Conservation (phyloP, 805 yeast species). For the Pichia rugopelliculosa region DNA sequence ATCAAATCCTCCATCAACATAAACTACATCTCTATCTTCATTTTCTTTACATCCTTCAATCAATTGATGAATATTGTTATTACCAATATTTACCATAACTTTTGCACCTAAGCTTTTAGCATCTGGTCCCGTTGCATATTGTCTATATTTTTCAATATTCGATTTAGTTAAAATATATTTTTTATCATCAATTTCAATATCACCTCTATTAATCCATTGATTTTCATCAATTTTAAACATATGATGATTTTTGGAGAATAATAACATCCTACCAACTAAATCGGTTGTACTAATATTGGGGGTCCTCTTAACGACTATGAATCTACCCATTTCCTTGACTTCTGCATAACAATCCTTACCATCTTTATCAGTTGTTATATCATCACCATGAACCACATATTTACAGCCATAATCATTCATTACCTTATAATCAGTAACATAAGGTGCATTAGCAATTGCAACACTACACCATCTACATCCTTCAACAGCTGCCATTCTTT, state of each 20-base stretch:
- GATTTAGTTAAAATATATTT: conserved; percentile 27
- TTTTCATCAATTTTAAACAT: conserved; percentile 27
- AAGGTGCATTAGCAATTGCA: conserved; percentile 76
- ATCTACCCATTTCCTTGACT: conserved; percentile 79
- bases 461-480: conserved; percentile 85
- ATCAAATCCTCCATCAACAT: conserved; percentile 83
- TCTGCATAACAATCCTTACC: conserved; percentile 88
- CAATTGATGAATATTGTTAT: conserved; percentile 15
- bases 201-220: conserved; percentile 14
- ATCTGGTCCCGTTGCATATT: conserved; percentile 56
- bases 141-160: conserved; percentile 35
- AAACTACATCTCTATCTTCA: conserved; percentile 24
- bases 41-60: conserved; percentile 19
- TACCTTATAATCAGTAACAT: conserved; percentile 80
- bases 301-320: conserved; percentile 87
- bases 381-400: conserved; percentile 98
- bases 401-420: conserved; percentile 69
- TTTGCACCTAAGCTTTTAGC: conserved; percentile 55
- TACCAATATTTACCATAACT: conserved; percentile 39
- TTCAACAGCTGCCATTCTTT: conserved; percentile 75
- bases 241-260: conserved; percentile 55
- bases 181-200: conserved; percentile 1
- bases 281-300: conserved; percentile 94
- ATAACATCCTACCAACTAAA: conserved; percentile 80
- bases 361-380: conserved; percentile 90